A percentile compares a stretch with the other conserved stretches of the same genome.
phyloP scores from a whole-genome alignment of 345 rosid species.

The Cochlearia excelsa region DNA sequence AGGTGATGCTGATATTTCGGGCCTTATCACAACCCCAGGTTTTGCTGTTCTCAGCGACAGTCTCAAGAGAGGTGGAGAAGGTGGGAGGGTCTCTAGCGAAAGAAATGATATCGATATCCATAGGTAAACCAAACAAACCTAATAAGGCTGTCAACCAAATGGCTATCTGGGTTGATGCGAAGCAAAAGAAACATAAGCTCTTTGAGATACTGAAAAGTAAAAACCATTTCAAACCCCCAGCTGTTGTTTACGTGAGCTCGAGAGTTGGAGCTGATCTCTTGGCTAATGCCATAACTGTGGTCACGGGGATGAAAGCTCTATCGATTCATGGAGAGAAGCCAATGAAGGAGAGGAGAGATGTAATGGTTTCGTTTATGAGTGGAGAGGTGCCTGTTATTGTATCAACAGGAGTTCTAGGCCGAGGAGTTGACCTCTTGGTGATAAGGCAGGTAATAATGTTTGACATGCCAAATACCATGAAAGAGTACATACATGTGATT shows the following conservation, averaged over 20 bases:
- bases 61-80: constrained; percentile 65
- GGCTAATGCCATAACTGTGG: constrained; percentile 60
- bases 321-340: constrained; percentile 91
- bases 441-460: constrained; percentile 86
- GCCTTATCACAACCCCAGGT: constrained; percentile 79
- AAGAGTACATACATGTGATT: constrained; percentile 80
- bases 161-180: constrained; percentile 86
- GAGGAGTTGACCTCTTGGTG: constrained; percentile 77
- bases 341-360: constrained; percentile 87
- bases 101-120: constrained; percentile 44
- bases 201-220: constrained; percentile 74
- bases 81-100: constrained; percentile 54
- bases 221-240: constrained; percentile 77
- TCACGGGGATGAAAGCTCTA: constrained; percentile 70
- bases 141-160: constrained; percentile 76
- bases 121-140: constrained; percentile 63
- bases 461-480: constrained; percentile 79
- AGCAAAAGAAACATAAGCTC: constrained; percentile 91
- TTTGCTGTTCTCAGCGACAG: constrained; percentile 80
- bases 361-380: constrained; percentile 58
- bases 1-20: constrained; percentile 78
- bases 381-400: constrained; percentile 80
- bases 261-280: constrained; percentile 90
- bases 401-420: constrained; percentile 75
- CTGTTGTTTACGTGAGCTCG: constrained; percentile 75